Evolutionary conservation across 1,139 yeast genomes (phyloP).

Genomic region (Arxiozyma slooffiae): DNA sequence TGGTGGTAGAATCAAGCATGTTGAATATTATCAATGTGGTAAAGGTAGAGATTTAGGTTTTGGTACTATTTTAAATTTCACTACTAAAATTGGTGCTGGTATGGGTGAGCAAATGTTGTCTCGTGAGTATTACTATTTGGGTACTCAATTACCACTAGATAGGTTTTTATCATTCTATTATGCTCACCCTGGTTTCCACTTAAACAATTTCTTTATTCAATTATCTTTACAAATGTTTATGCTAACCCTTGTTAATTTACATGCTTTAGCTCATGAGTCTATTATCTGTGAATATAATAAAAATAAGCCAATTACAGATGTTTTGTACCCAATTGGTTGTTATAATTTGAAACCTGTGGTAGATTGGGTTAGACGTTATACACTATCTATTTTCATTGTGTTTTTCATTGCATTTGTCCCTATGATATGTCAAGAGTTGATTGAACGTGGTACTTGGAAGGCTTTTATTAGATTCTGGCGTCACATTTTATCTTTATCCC

Average conservation of each 20-base stretch:
- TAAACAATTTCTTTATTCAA: slow-evolving; percentile 91
- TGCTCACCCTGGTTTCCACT: slow-evolving; percentile 99
- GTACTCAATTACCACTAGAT: slow-evolving; percentile 94
- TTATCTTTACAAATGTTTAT: slow-evolving; percentile 87
- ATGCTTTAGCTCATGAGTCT: slow-evolving; percentile 83
- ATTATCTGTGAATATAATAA: slow-evolving; percentile 76
- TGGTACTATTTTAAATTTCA: slow-evolving; percentile 95
- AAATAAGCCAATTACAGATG: slow-evolving; percentile 78
- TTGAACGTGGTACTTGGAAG: slow-evolving; percentile 96
- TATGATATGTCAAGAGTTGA: slow-evolving; percentile 89
- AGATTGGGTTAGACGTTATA: slow-evolving; percentile 96
- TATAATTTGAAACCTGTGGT: slow-evolving; percentile 83
- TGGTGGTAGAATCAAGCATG: slow-evolving; percentile 98
- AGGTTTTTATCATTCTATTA: slow-evolving; percentile 95
- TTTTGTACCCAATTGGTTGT: slow-evolving; percentile 82
- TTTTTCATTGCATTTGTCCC: slow-evolving; percentile 97
- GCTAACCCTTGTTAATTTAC: slow-evolving; percentile 85
- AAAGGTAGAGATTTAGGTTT: slow-evolving; percentile 99
- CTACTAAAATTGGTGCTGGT: slow-evolving; percentile 99
- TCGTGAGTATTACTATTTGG: slow-evolving; percentile 93
- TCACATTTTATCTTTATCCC: slow-evolving; percentile 83
- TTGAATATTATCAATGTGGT: slow-evolving; percentile 99
- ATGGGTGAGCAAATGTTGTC: slow-evolving; percentile 99
- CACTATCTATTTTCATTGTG: slow-evolving; percentile 94
- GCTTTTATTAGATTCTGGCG: slow-evolving; percentile 85